phyloP scores from a whole-genome alignment of 2,329 filamentous ascomycete species.

The Aspergillus ochraceoroseus region DNA sequence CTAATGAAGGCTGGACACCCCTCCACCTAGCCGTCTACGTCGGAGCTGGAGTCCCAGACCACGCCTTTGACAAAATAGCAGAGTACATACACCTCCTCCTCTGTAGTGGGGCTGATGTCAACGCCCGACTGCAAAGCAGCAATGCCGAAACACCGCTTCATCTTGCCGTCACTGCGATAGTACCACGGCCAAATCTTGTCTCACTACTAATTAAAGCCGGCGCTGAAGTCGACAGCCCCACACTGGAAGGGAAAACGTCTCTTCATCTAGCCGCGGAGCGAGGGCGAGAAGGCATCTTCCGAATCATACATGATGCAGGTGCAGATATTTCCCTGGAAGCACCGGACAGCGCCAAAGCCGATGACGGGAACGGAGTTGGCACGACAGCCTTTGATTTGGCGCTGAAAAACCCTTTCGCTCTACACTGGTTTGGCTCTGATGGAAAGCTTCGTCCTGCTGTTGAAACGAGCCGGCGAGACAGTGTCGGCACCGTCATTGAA shows the following conservation, averaged over 20 bases:
- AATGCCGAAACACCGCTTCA: constrained; percentile 27
- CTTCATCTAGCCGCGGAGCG: constrained; percentile 29
- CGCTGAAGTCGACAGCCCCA: constrained; percentile 19
- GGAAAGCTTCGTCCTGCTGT: constrained; percentile 18
- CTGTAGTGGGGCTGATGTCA: constrained; percentile 23
- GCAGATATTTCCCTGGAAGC: constrained; percentile 23
- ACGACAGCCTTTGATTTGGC: constrained; percentile 25
- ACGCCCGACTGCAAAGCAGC: constrained; percentile 13
- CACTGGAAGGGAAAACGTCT: constrained; percentile 22
- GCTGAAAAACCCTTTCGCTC: constrained; percentile 23
- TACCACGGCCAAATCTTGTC: constrained; percentile 20
- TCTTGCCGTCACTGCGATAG: constrained; percentile 21
- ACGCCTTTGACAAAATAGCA: constrained; percentile 19
- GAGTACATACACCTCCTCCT: constrained; percentile 26
- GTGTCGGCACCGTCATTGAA: constrained; percentile 21
- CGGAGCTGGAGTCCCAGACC: constrained; percentile 19
- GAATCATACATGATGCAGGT: constrained; percentile 23
- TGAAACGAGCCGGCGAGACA: constrained; percentile 12
- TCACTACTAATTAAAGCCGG: constrained; percentile 23
- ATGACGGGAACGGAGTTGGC: constrained; percentile 10
- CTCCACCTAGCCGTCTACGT: constrained; percentile 25
- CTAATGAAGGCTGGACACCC: constrained; percentile 24
- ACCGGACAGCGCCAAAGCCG: constrained; percentile 12
- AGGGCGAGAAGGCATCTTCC: constrained; percentile 25
- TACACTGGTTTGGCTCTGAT: constrained; percentile 22